phyloP scores from a whole-genome alignment of 495 filamentous ascomycete species.

The Oidiodendron maius region DNA sequence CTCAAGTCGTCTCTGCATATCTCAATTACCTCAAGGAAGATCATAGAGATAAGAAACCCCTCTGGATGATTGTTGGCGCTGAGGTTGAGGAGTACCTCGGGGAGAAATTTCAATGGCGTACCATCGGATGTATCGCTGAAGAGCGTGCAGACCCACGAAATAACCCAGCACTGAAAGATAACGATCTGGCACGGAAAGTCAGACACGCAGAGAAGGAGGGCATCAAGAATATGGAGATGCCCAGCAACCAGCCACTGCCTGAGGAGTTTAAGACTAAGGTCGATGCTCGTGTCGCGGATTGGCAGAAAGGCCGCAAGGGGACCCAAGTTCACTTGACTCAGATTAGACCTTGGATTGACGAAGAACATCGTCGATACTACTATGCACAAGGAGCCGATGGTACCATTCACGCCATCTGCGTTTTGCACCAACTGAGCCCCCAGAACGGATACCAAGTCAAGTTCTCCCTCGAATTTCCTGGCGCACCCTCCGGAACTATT shows the following conservation, averaged over 20 bases:
- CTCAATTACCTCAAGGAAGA: constrained; percentile 64
- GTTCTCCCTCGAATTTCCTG: constrained; percentile 80
- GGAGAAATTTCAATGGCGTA: constrained; percentile 73
- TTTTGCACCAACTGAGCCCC: constrained; percentile 68
- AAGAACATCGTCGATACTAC: constrained; percentile 73
- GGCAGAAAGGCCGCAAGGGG: constrained; percentile 72
- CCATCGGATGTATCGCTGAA: constrained; percentile 76
- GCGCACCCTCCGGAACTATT: constrained; percentile 70
- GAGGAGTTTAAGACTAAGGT: constrained; percentile 58
- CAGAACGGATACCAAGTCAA: constrained; percentile 82
- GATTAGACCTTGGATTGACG: constrained; percentile 75
- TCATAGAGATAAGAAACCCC: constrained; percentile 60
- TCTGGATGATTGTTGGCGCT: constrained; percentile 71
- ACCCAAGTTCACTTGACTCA: constrained; percentile 81
- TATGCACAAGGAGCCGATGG: constrained; percentile 64
- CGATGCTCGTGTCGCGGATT: constrained; percentile 68
- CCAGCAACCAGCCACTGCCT: constrained; percentile 51
- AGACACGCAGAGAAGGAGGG: constrained; percentile 74
- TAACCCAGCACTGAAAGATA: constrained; percentile 20
- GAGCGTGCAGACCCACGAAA: constrained; percentile 63
- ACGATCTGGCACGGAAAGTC: constrained; percentile 60
- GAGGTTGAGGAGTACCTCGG: constrained; percentile 70
- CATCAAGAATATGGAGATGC: constrained; percentile 62
- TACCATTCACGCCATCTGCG: constrained; percentile 64
- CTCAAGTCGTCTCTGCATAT: constrained; percentile 62